Percentiles rank a stretch among this genome's conserved stretches.
Conservation (phyloP, 2,329 filamentous ascomycete genomes). For the Simplicillium aogashimaense region DNA sequence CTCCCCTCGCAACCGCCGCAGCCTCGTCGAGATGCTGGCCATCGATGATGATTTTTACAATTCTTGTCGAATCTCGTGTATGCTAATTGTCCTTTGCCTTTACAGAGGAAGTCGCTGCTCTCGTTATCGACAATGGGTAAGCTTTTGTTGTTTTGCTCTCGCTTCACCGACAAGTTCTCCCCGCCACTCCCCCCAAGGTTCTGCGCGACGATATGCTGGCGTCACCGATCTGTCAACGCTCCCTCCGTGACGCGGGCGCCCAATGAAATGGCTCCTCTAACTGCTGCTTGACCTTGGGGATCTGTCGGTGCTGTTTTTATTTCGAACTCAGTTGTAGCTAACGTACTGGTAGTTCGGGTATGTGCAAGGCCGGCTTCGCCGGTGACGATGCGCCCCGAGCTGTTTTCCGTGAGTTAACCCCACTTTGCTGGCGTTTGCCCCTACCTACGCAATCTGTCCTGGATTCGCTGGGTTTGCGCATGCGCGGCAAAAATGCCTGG, state of each 20-base stretch:
- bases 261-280: too few relatives aligned
- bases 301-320: not conserved
- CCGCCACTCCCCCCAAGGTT: slow-evolving; percentile 12
- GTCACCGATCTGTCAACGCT: slow-evolving; percentile 1
- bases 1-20: slow-evolving; percentile 1
- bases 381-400: slow-evolving; percentile 99
- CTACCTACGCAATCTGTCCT: slow-evolving; percentile 1
- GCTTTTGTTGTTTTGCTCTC: slow-evolving; percentile 32
- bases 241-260: too few relatives aligned
- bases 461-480: slow-evolving; percentile 1
- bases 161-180: slow-evolving; percentile 24
- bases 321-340: slow-evolving; percentile 17
- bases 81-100: slow-evolving; percentile 32
- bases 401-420: slow-evolving; percentile 87
- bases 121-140: slow-evolving; percentile 99
- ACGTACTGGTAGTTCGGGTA: slow-evolving; percentile 74
- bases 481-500: not conserved
- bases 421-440: slow-evolving; percentile 19
- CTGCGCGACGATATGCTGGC: slow-evolving; percentile 2
- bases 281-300: too few relatives aligned
- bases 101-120: slow-evolving; percentile 98
- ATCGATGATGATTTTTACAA: slow-evolving; percentile 6
- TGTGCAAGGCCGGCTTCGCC: slow-evolving; percentile 99
- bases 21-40: slow-evolving; percentile 10
- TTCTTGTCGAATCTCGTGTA: slow-evolving; percentile 6